Base-by-base conservation (phyloP, 164 flowering plant species). In the Magnolia sinica region DNA sequence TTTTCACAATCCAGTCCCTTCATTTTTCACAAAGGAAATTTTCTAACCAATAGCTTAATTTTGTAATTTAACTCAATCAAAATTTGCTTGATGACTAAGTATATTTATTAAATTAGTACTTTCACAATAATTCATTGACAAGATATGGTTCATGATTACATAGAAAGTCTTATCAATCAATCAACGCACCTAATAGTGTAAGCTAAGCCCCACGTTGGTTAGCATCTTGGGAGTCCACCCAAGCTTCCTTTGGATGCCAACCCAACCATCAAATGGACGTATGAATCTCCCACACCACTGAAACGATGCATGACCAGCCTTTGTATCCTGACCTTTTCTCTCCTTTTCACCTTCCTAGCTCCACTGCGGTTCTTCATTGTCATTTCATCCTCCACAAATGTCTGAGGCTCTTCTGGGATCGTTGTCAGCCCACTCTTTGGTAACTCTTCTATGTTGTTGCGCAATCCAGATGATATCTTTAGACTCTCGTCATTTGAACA, bases 321-420 rank as follows among this genome's bases (percentile, higher is more conserved):
- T 10, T 68, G 51, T n/a, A 29, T 14, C 29, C 23, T 63, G 4
- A 18, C 49, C 73, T 51, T 76, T 19, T 0, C 14, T 50, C 19
- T 78, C 83, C 73, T 77, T 24, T 49, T 77, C 67, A 52, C 73
- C 73, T 59, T 76, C 68, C 74, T 82, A 1, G 72, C 69, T 37
- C 45, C 64, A 66, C 20, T 22, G 71, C 51, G 11, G 55, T 8
- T 37, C 29, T 31, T 71, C 9, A 29, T 64, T 24, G 27, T 50
- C 1, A 50, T 63, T 55, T 52, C 71, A n/a, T 58, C 49, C 55
- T 77, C 83, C 63, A 69, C 83, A 22, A 20, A n/a, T 14, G 27
- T 65, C 75, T 85, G 45, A 3, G 84, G 77, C 73, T 87, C 91
- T 80, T 88, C 91, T n/a, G 69, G 74, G 76, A 88, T 88, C 1